Evolutionary conservation across 2,329 filamentous ascomycete species (phyloP).

Genomic region (Penicillium sp.): DNA sequence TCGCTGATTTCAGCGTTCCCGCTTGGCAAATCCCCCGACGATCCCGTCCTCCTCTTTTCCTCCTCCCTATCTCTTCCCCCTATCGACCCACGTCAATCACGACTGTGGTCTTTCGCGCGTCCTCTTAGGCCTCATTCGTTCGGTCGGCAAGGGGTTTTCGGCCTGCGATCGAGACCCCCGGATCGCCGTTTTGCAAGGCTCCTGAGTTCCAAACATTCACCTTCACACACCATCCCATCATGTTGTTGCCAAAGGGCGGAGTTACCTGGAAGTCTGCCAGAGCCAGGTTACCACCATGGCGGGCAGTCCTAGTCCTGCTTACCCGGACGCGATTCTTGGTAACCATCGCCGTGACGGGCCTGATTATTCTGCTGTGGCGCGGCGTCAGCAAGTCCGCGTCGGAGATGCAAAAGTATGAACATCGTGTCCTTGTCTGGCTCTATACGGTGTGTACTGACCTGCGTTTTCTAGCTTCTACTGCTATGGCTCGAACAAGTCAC

Average conservation of each 20-base stretch:
- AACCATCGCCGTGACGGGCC: constrained; percentile 62
- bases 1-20: constrained; percentile 1
- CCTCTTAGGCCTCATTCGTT: constrained; percentile 25
- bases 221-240: constrained; percentile 40
- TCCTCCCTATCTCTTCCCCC: constrained; percentile 3
- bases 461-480: constrained; percentile 73
- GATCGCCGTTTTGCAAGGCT: constrained; percentile 14
- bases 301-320: constrained; percentile 64
- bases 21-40: constrained; percentile 6
- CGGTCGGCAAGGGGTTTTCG: constrained; percentile 22
- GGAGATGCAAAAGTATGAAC: constrained; percentile 80
- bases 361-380: constrained; percentile 80
- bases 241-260: constrained; percentile 88
- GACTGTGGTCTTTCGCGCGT: constrained; percentile 6
- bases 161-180: constrained; percentile 16
- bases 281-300: constrained; percentile 69
- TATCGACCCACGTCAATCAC: background rate
- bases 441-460: constrained; percentile 12
- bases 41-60: constrained; percentile 9
- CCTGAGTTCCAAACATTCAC: constrained; percentile 12
- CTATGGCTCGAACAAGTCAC: constrained; percentile 91
- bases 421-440: background rate
- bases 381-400: constrained; percentile 72
- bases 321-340: constrained; percentile 74
- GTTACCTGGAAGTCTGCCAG: constrained; percentile 89